These are phyloP conservation scores for Boletales sp. DNA, from an alignment of 768 basidiomycete species.

Conservation along the genomic window DNA sequence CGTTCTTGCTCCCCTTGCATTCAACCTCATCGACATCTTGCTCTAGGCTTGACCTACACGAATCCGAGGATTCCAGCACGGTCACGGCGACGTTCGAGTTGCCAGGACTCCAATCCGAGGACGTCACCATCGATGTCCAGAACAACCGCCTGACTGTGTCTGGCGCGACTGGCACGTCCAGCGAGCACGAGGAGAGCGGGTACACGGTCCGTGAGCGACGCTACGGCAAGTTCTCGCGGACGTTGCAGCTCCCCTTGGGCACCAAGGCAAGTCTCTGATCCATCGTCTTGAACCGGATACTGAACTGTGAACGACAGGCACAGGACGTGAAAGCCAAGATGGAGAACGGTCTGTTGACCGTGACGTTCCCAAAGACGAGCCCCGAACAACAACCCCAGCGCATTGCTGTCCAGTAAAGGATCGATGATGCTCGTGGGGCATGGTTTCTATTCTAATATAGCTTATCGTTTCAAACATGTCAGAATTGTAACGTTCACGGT, in stretches of 20 bases:
- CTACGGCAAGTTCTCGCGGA: constrained; percentile 44
- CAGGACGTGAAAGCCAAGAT: constrained; percentile 46
- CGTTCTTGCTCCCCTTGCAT: too few species aligned
- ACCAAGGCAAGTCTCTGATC: constrained; percentile 34
- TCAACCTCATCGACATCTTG: not conserved
- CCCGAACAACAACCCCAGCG: constrained; percentile 41
- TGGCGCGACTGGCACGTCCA: constrained; percentile 36
- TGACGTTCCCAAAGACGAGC: constrained; percentile 45
- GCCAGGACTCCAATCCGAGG: constrained; percentile 50
- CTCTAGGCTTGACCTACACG: constrained; percentile 45
- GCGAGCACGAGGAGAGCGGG: constrained; percentile 32
- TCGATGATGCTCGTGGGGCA: not conserved
- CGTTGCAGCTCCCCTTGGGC: constrained; percentile 45
- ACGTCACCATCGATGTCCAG: constrained; percentile 45
- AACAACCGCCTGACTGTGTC: constrained; percentile 46
- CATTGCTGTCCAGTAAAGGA: constrained; percentile 23
- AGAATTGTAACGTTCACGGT: too few species aligned
- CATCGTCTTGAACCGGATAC: not conserved
- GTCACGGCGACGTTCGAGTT: constrained; percentile 55
- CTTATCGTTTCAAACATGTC: not conserved
- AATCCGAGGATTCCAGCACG: constrained; percentile 37
- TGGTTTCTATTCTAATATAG: not conserved
- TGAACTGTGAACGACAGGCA: constrained; percentile 24
- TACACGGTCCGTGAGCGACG: constrained; percentile 44
- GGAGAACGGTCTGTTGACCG: constrained; percentile 44